Evolutionary conservation across 345 rosid species (phyloP).

Genomic region (Lepidium sativum): DNA sequence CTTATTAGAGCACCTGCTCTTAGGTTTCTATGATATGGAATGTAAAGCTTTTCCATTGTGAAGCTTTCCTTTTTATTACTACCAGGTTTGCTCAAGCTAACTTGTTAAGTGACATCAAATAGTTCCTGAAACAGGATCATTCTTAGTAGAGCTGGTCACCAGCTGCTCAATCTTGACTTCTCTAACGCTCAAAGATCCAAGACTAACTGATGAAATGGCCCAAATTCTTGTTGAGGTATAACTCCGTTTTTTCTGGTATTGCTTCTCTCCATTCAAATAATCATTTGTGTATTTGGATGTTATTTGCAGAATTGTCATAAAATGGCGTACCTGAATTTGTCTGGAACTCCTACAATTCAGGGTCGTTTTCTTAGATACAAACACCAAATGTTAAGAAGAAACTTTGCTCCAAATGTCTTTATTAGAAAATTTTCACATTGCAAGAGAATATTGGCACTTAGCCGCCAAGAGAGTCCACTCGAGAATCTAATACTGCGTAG

Average conservation of each 20-base stretch:
- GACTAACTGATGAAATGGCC: slow-evolving; percentile 53
- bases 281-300: not conserved
- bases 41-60: slow-evolving; percentile 26
- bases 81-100: slow-evolving; percentile 15
- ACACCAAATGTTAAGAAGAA: not conserved
- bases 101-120: slow-evolving; percentile 41
- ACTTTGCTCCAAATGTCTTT: not conserved
- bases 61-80: slow-evolving; percentile 10
- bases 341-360: slow-evolving; percentile 56
- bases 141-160: slow-evolving; percentile 50
- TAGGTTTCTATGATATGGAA: too few species aligned
- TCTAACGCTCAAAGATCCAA: slow-evolving; percentile 58
- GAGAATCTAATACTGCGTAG: slow-evolving; percentile 69
- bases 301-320: slow-evolving; percentile 53
- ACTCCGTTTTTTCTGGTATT: not conserved
- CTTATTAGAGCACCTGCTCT: slow-evolving; percentile 64
- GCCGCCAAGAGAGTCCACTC: slow-evolving; percentile 43
- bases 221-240: slow-evolving; percentile 62
- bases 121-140: not conserved
- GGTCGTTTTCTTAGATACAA: slow-evolving; percentile 70
- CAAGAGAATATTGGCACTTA: slow-evolving; percentile 31
- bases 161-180: slow-evolving; percentile 62
- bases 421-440: not conserved
- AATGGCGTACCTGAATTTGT: slow-evolving; percentile 64
- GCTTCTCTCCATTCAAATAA: not conserved